Evolutionary conservation across 192 early-diverging fungal species (phyloP).

Genomic region (Coemansia sp.): DNA sequence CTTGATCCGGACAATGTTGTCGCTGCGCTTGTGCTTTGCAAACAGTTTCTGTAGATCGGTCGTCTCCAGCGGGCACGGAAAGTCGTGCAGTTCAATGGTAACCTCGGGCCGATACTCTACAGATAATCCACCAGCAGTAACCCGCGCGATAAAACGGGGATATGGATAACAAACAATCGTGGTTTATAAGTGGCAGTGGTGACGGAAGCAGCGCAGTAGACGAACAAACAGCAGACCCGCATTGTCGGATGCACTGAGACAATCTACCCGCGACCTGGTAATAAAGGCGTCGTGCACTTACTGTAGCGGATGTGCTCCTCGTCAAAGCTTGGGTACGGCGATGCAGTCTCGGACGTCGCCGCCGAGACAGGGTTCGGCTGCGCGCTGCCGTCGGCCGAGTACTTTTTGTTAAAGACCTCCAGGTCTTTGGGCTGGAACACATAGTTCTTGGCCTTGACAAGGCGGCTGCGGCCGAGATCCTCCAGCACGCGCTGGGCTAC

Average conservation of each 20-base stretch:
- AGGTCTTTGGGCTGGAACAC: conserved; percentile 39
- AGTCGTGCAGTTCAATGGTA: conserved; percentile 53
- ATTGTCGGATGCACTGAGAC: background rate
- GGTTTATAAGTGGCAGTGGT: background rate
- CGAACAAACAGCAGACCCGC: background rate
- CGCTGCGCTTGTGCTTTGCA: conserved; percentile 41
- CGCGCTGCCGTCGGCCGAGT: conserved; percentile 13
- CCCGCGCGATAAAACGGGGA: background rate
- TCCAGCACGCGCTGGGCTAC: conserved; percentile 51
- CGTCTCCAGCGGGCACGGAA: conserved; percentile 49
- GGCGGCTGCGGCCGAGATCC: conserved; percentile 38
- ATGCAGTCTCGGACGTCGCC: conserved; percentile 21
- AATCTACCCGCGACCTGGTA: too few relatives aligned
- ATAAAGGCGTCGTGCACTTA: conserved; percentile 24
- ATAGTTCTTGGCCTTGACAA: conserved; percentile 46
- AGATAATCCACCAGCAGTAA: too few relatives aligned
- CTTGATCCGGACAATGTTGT: conserved; percentile 55
- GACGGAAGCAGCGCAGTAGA: background rate
- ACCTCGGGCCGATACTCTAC: conserved; percentile 53
- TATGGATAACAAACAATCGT: too few relatives aligned
- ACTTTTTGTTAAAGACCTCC: conserved; percentile 50
- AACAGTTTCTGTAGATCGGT: conserved; percentile 48
- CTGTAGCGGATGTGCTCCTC: conserved; percentile 54
- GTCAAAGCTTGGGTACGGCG: conserved; percentile 49
- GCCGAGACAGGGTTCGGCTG: conserved; percentile 11